Conservation (phyloP, 306 rosid genomes). For the Trifolium fragiferum region DNA sequence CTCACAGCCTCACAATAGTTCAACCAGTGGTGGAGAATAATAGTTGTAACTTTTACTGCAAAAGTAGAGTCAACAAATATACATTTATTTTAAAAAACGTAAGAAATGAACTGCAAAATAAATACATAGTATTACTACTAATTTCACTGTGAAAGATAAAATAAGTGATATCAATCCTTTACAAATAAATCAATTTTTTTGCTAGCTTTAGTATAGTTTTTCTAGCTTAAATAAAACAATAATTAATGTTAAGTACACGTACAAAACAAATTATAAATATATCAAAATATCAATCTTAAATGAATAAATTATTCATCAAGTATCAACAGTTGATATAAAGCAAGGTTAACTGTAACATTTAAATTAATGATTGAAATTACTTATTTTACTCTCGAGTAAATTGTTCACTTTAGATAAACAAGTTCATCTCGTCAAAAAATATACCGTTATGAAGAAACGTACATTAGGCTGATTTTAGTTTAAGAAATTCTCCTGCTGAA, state of each 20-base stretch:
- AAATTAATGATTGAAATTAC: neutral
- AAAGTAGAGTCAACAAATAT: neutral
- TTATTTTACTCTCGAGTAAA: neutral
- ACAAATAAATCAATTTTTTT: neutral
- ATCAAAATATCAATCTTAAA: neutral
- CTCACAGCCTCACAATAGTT: constrained; percentile 36
- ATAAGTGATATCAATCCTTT: neutral
- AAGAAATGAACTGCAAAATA: neutral
- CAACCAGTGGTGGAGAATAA: neutral
- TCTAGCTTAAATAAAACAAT: neutral
- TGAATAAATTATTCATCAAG: neutral
- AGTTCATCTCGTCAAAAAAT: neutral
- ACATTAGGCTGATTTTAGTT: constrained; percentile 6
- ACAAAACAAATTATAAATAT: neutral
- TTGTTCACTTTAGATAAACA: neutral
- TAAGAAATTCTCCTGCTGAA: neutral
- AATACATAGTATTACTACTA: neutral
- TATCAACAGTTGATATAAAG: neutral
- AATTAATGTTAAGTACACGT: neutral
- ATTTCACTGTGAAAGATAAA: neutral
- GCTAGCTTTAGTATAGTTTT: too few species aligned
- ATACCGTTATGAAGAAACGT: constrained; percentile 6
- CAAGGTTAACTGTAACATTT: neutral
- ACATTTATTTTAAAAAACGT: neutral
- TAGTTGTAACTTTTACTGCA: neutral